phyloP scores from a whole-genome alignment of 2,329 filamentous ascomycete species.

The Ceratocystis albifundus region DNA sequence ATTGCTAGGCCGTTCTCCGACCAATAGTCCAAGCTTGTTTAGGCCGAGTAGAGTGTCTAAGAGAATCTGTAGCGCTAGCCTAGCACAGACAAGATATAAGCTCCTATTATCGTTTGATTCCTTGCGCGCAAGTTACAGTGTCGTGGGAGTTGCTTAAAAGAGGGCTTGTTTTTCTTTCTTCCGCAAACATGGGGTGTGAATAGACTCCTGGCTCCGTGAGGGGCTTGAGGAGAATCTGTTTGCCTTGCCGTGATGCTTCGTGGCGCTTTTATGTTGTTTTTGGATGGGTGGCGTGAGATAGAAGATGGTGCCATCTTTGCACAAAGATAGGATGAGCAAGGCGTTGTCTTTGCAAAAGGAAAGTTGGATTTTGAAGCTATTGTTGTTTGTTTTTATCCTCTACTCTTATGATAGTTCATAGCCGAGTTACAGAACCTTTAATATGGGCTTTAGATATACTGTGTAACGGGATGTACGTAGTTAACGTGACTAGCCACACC shows the following conservation, averaged over 20 bases:
- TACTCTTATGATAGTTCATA: neutral
- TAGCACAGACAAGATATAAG: neutral
- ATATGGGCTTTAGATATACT: too few relatives aligned
- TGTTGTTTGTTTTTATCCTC: neutral
- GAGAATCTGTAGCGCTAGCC: neutral
- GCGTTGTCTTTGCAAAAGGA: neutral
- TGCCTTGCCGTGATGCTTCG: neutral
- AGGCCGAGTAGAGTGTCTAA: neutral
- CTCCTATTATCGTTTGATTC: too few relatives aligned
- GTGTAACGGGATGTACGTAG: too few relatives aligned
- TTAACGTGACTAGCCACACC: too few relatives aligned
- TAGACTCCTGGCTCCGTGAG: neutral
- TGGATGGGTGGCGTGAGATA: neutral
- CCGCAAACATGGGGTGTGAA: too few relatives aligned
- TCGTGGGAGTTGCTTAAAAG: too few relatives aligned
- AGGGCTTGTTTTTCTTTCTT: too few relatives aligned
- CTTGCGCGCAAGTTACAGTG: too few relatives aligned
- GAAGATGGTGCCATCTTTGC: neutral
- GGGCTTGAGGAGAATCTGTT: neutral
- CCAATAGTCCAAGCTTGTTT: neutral
- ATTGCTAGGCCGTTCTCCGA: neutral
- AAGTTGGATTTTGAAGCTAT: neutral
- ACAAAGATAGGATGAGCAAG: neutral
- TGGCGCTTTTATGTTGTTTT: neutral
- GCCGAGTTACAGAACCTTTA: neutral